Evolutionary conservation across 768 basidiomycete species (phyloP).

Genomic region (Tylopilus plumbeoviolaceoides): DNA sequence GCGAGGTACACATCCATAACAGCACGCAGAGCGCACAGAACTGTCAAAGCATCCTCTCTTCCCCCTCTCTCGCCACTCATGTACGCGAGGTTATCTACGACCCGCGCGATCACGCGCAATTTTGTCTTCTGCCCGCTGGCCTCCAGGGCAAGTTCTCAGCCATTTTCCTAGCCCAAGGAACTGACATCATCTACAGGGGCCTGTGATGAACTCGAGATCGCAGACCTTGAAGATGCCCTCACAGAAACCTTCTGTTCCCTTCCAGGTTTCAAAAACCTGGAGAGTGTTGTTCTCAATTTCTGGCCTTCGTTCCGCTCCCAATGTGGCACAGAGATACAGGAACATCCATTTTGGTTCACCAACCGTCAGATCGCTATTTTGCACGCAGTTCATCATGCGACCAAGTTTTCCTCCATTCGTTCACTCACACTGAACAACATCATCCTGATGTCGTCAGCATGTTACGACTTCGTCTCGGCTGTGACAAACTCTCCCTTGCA

Average conservation of each 20-base stretch:
- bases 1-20: slow-evolving; percentile 21
- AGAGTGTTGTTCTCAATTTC: slow-evolving; percentile 24
- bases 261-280: slow-evolving; percentile 17
- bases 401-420: slow-evolving; percentile 17
- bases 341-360: slow-evolving; percentile 31
- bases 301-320: slow-evolving; percentile 30
- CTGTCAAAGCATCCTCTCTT: slow-evolving; percentile 18
- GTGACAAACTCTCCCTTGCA: slow-evolving; percentile 25
- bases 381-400: slow-evolving; percentile 22
- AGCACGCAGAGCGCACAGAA: slow-evolving; percentile 27
- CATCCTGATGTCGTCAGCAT: slow-evolving; percentile 20
- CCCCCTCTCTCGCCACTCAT: slow-evolving; percentile 19
- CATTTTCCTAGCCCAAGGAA: neutral
- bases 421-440: slow-evolving; percentile 27
- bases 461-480: slow-evolving; percentile 27
- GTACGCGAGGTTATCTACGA: slow-evolving; percentile 30
- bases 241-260: slow-evolving; percentile 25
- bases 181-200: slow-evolving; percentile 8
- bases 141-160: slow-evolving; percentile 7
- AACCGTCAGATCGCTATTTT: slow-evolving; percentile 24
- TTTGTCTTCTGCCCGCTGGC: slow-evolving; percentile 19
- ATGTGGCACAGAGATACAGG: slow-evolving; percentile 19
- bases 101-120: slow-evolving; percentile 22
- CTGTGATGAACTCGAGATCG: slow-evolving; percentile 28
- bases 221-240: slow-evolving; percentile 29